Evolutionary conservation across 176 grass and related monocot species (phyloP), one percentile per base, ranked within the genome.

Genomic region (Thalia dealbata): DNA sequence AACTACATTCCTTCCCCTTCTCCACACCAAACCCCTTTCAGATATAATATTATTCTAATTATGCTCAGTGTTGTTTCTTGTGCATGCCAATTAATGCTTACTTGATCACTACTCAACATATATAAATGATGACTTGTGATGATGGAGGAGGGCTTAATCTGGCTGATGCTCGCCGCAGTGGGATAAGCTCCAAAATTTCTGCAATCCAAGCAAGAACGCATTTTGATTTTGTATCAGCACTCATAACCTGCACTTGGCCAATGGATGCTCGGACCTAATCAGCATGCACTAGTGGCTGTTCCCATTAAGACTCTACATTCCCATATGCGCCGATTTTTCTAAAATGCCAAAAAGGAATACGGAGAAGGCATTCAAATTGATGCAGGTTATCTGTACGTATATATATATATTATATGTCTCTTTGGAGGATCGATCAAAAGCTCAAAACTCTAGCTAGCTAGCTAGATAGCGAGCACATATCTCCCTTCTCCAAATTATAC

Each of bases 291-390:
- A 35, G 18, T 50, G 70, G 10, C 18, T 72, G 48, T 72, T 52
- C 30, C 70, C 70, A 72, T 72, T 72, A 72, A 41, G 19, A 9
- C 19, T 4, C 32, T 38, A 72, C 48, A 10, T 54, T 45, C 70
- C 70, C 52, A 72, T 72, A 72, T 24, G 48, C 50, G n/a, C n/a
- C n/a, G n/a, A n/a, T 54, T 30, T 72, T 52, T 72, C 30, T 72
- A 54, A 52, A 52, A 72, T 52, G 27, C 13, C 45, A 52, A 72
- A 72, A 54, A 16, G 9, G 50, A 44, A 4, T 44, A 13, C 3
- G 13, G 67, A 11, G 23, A 54, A 19, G 28, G 45, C 45, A 29
- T 30, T 22, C 6, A 22, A 72, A 12, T n/a, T n/a, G n/a, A n/a
- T 72, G 48, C 29, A 38, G 32, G 32, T 38, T 38, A 1, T 38